Percentiles rank a stretch among this genome's conserved stretches.
Conservation (phyloP, 768 basidiomycete species). For the Xerocomellus amylosporus region DNA sequence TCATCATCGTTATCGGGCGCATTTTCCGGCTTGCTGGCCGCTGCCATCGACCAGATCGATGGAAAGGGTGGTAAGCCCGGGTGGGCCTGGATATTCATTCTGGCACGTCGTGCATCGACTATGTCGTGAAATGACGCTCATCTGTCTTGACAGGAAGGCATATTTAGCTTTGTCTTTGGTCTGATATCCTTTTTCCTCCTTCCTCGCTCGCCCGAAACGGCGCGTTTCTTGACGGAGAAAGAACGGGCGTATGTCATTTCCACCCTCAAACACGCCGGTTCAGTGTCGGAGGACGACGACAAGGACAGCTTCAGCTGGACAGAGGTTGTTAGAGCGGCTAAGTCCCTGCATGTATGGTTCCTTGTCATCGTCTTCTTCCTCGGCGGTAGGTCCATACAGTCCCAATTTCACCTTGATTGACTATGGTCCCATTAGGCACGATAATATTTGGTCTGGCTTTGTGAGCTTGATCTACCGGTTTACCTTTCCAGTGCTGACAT, state of each 20-base stretch:
- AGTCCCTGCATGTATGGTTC: constrained; percentile 53
- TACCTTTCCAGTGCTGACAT: constrained; percentile 36
- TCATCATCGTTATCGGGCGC: too few relatives aligned
- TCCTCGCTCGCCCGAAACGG: constrained; percentile 41
- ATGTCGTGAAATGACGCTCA: too few relatives aligned
- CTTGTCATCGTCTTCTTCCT: constrained; percentile 51
- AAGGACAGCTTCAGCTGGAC: constrained; percentile 52
- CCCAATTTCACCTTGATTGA: neutral
- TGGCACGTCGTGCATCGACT: too few relatives aligned
- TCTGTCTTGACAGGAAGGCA: too few relatives aligned
- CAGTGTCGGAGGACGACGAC: constrained; percentile 41
- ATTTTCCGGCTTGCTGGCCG: too few relatives aligned
- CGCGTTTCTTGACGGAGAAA: constrained; percentile 46
- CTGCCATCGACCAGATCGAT: too few relatives aligned
- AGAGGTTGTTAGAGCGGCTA: constrained; percentile 50
- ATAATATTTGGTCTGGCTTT: constrained; percentile 16
- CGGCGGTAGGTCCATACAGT: constrained; percentile 34
- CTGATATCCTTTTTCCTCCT: constrained; percentile 46
- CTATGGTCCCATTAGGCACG: constrained; percentile 8
- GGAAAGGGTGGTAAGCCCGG: too few relatives aligned
- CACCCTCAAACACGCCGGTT: constrained; percentile 17
- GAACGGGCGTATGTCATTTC: constrained; percentile 20
- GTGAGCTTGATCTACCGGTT: constrained; percentile 18
- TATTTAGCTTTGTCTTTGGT: constrained; percentile 43
- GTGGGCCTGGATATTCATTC: too few relatives aligned